Evolutionary conservation across 2,329 filamentous ascomycete genomes (phyloP), one percentile per base, ranked within the genome.

Genomic region (Emergomyces orientalis): DNA sequence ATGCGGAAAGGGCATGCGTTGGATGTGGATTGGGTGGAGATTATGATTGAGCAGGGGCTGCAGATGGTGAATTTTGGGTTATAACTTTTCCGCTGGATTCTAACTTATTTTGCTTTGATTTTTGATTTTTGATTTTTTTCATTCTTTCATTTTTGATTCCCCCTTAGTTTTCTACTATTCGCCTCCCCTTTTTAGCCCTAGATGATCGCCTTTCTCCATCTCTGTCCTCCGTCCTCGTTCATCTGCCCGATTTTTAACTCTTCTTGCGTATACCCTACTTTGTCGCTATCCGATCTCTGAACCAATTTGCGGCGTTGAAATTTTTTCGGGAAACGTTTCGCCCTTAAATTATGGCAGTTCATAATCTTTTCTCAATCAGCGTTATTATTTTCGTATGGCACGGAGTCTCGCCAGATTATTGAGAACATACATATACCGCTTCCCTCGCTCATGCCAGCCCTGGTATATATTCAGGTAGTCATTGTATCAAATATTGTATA

Each of bases 21-120:
- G 63, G 75, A 78, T 67, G 76, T 84, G 37, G 79, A 81, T 65
- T 84, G 82, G 82, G 68, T 80, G 30, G 74, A 77, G 32, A 67
- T 83, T 22, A 77, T 82, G 70, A 71, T 73, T 54, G 74, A 77
- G 62, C 73, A 75, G 62, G 77, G 78, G 6, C 67, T 81, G 66
- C 74, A 76, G 60, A 74, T 84, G 61, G 80, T 83, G 3, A 81
- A 80, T 69, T 82, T 81, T 72, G 79, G 80, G 32, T 72, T 82
- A 67, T 81, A 68, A 78, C 70, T 59, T 62, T 61, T 49, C 55
- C 62, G 51, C 43, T 59, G 57, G 27, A 59, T 63, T 59, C n/a
- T n/a, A n/a, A n/a, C n/a, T n/a, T n/a, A n/a, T 51, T 39, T 54
- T 30, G 5, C 25, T 14, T 25, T 8, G 22, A 60, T 63, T 57